Conservation (phyloP, 768 basidiomycete species). For the Sutorius australiensis region DNA sequence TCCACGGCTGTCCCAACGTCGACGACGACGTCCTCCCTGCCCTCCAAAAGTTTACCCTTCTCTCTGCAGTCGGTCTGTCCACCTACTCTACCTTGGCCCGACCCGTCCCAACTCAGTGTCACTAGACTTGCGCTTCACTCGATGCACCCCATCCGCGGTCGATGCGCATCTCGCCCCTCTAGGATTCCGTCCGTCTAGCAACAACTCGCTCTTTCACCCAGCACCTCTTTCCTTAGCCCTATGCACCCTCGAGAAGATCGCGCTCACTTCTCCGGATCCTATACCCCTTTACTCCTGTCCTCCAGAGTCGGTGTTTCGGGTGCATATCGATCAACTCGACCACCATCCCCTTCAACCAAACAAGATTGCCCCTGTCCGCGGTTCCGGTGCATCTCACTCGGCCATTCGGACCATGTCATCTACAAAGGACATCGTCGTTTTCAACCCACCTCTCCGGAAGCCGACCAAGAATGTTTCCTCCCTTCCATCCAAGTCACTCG, state of each 20-base stretch:
- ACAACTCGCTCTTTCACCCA: conserved; percentile 41
- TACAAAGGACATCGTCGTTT: conserved; percentile 13
- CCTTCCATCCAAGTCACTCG: not conserved
- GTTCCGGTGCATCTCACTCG: not conserved
- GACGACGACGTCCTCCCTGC: conserved; percentile 39
- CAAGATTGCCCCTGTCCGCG: not conserved
- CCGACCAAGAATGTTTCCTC: not conserved
- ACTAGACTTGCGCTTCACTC: conserved; percentile 50
- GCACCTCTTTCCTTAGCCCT: conserved; percentile 37
- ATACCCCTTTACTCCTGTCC: conserved; percentile 29
- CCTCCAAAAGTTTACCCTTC: conserved; percentile 50
- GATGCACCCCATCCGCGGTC: conserved; percentile 32
- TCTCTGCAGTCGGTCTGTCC: conserved; percentile 57
- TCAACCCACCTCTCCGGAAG: conserved; percentile 18
- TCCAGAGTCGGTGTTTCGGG: conserved; percentile 23
- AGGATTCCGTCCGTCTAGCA: conserved; percentile 26
- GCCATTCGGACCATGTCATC: conserved; percentile 5
- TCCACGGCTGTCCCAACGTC: conserved; percentile 52
- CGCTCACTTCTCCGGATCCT: conserved; percentile 6
- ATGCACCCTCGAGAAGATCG: conserved; percentile 25
- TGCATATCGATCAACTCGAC: conserved; percentile 22
- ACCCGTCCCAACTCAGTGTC: conserved; percentile 1
- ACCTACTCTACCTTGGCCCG: not conserved
- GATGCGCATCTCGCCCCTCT: conserved; percentile 14
- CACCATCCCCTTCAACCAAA: conserved; percentile 1